Percentiles rank a stretch among this genome's conserved stretches.
Conservation (phyloP, 2,329 filamentous ascomycete species). For the Pseudocercospora eumusae region DNA sequence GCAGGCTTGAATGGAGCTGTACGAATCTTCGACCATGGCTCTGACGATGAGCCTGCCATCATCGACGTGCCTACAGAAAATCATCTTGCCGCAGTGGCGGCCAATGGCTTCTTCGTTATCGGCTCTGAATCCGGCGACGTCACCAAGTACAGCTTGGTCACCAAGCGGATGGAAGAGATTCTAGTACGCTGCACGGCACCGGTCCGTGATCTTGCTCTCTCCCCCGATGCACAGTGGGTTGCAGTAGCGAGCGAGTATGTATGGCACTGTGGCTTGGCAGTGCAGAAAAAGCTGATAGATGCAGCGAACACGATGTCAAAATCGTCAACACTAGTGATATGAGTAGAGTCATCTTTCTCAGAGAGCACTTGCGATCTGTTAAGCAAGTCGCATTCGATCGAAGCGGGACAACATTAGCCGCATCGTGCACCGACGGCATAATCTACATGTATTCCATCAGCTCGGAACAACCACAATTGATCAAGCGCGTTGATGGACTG, state of each 20-base stretch:
- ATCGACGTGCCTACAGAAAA: constrained; percentile 89
- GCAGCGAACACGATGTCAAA: constrained; percentile 80
- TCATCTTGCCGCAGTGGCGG: constrained; percentile 75
- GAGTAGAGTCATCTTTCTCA: constrained; percentile 71
- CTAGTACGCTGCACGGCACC: constrained; percentile 82
- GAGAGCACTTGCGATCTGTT: constrained; percentile 76
- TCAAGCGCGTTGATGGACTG: constrained; percentile 81
- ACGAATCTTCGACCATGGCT: constrained; percentile 87
- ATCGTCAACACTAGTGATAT: constrained; percentile 81
- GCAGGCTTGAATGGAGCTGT: constrained; percentile 93
- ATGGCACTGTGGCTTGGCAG: not conserved
- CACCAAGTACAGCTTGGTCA: constrained; percentile 81
- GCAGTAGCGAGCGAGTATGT: constrained; percentile 89
- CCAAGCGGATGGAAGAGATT: constrained; percentile 74
- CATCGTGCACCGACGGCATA: constrained; percentile 85
- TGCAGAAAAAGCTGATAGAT: constrained; percentile 25
- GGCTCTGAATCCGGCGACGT: constrained; percentile 96
- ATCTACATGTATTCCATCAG: constrained; percentile 87
- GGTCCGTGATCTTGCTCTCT: constrained; percentile 81
- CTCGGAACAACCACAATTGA: constrained; percentile 74
- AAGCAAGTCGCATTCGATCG: constrained; percentile 90
- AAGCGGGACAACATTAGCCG: constrained; percentile 70
- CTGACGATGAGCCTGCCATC: constrained; percentile 86
- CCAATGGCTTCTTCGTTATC: constrained; percentile 79
- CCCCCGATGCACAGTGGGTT: constrained; percentile 79